phyloP scores from a whole-genome alignment of 352 stramenopile genomes.

The Phytophthora sansomeana region DNA sequence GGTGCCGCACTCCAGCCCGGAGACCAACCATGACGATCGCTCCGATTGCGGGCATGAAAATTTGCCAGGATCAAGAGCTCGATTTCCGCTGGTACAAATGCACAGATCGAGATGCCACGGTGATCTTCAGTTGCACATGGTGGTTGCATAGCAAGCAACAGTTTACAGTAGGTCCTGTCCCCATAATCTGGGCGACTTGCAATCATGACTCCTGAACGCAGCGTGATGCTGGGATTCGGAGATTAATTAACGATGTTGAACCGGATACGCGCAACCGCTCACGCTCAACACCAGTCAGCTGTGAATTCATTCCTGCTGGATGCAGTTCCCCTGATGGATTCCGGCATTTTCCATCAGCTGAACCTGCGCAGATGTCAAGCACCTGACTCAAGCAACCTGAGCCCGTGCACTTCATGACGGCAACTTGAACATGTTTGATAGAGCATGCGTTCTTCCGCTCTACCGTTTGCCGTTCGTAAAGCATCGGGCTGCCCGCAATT shows the following conservation, averaged over 20 bases:
- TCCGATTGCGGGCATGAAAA: conserved; percentile 21
- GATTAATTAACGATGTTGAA: conserved; percentile 11
- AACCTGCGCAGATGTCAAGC: background rate
- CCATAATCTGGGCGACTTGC: conserved; percentile 28
- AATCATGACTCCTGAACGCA: too few relatives aligned
- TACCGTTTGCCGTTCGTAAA: too few relatives aligned
- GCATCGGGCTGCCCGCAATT: background rate
- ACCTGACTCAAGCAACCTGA: background rate
- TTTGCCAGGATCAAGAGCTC: too few relatives aligned
- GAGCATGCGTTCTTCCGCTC: background rate
- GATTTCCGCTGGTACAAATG: conserved; percentile 11
- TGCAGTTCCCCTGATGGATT: too few relatives aligned
- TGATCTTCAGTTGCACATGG: conserved; percentile 27
- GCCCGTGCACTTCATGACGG: background rate
- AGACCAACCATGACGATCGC: background rate
- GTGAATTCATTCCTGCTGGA: background rate
- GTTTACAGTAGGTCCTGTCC: conserved; percentile 19
- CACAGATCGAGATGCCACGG: too few relatives aligned
- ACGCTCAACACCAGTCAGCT: background rate
- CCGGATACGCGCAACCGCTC: background rate
- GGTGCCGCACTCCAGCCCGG: too few relatives aligned
- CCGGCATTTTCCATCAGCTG: background rate
- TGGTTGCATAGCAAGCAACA: conserved; percentile 14
- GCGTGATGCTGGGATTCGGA: too few relatives aligned
- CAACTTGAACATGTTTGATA: background rate